Base-by-base conservation (phyloP, 1,284 basidiomycete species). In the Sanghuangporus weigelae region DNA sequence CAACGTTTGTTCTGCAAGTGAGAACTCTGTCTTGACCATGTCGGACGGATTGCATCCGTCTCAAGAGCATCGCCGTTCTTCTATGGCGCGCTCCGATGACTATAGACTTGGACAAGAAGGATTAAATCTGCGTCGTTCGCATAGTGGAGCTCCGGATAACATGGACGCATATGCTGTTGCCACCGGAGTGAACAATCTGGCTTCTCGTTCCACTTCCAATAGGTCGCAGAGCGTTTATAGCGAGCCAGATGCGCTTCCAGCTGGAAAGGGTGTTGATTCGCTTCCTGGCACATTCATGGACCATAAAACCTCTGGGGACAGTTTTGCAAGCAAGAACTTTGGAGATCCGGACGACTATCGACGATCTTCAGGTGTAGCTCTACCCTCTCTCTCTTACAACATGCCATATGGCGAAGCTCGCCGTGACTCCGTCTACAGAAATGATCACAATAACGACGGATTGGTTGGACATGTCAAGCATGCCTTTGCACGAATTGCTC, bases 381-480 rank as follows among this genome's bases (percentile, higher is more conserved):
- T 8, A n/a, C 36, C 48, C 36, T 35, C 26, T 35, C 6, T 46
- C 12, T 19, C 35, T 26, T 44, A 21, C 11, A 44, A 35, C 31
- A 16, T 36, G 36, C 53, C 48, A n/a, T 12, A 16, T 14, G 7
- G 6, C 11, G 14, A 50, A n/a, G 36, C 35, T 23, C 48, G n/a
- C 8, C 26, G 12, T n/a, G 7, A 36, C 5, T 10, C 46, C n/a
- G 23, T 10, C 19, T 36, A 26, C 23, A 19, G 19, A 12, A 44
- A 51, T 21, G 58, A 36, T 21, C 14, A 40, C 36, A 48, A 42
- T 21, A 38, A 42, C 35, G 58, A 35, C 11, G 58, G 58, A 1
- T 54, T 64, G 11, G 35, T 60, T 46, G 57, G 23, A 36, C 63
- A 60, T 19, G 46, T 60, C 16, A 64, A 40, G 46, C 50, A 60